Evolutionary conservation across 2,329 filamentous ascomycete species (phyloP), one percentile per base, ranked within the genome.

Genomic region (Hypoxylon sp.): DNA sequence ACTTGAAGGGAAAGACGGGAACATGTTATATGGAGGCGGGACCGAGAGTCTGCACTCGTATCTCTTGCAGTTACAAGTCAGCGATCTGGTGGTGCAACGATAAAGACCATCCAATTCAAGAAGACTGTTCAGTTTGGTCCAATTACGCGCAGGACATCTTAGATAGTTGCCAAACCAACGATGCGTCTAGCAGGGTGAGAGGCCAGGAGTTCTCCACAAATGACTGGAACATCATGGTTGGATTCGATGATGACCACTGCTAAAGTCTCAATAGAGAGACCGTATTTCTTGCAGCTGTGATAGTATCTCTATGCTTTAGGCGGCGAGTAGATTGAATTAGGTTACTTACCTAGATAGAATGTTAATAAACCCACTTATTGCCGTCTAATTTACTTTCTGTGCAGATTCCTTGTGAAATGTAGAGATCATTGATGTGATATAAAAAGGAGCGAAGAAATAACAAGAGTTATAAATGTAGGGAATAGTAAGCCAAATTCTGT

Each of bases 51-150:
- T 71, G 68, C 41, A 55, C 60, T 2, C 66, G 66, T 2, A 52
- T 71, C 9, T 50, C 34, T 11, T 71, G 68, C 30, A 59, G 46
- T 5, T 69, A 63, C 21, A 45, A 65, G 19, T 59, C 56, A 1
- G 68, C 52, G 2, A 71, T 71, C 10, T 65, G 19, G 21, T 71
- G 66, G 63, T 71, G 68, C 28, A 71, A 71, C 21, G 66, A 71
- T 21, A 46, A 53, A 5, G 28, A 34, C 13, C 10, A 59, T 10
- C 36, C 46, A 19, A 62, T 71, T 25, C 55, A 51, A n/a, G 56
- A 60, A 19, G 50, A 69, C 45, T 69, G 66, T 28, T 10, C 21
- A 21, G n/a, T 62, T 2, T 69, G 60, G 56, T 43, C 57, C 3
- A 2, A 60, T 7, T 69, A 69, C 17, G 66, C 69, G 1, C 60